Evolutionary conservation across 2,329 filamentous ascomycete species (phyloP).

Genomic region (Xenoacremonium recifei): DNA sequence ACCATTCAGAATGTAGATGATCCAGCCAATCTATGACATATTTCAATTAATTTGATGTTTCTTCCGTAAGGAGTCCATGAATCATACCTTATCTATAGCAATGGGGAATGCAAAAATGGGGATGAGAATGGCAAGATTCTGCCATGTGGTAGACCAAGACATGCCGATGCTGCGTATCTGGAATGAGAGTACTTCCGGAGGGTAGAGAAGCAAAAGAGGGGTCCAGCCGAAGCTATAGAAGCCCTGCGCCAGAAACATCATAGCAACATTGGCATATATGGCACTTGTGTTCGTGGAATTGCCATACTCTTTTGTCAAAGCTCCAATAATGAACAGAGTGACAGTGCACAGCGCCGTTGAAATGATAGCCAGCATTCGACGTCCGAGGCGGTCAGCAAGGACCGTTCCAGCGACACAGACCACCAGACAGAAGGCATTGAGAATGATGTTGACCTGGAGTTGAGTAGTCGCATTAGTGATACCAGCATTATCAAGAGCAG

Average conservation of each 20-base stretch:
- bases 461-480: not conserved
- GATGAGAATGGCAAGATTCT: slow-evolving; percentile 1
- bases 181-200: slow-evolving; percentile 27
- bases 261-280: slow-evolving; percentile 34
- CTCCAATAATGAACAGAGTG: slow-evolving; percentile 51
- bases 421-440: slow-evolving; percentile 49
- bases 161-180: slow-evolving; percentile 31
- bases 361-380: slow-evolving; percentile 41
- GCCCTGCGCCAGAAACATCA: slow-evolving; percentile 26
- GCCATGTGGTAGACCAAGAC: slow-evolving; percentile 21
- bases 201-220: slow-evolving; percentile 22
- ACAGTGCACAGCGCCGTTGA: slow-evolving; percentile 36
- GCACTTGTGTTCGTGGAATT: slow-evolving; percentile 32
- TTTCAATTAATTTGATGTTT: too few species aligned
- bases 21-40: slow-evolving; percentile 26
- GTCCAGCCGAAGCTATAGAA: slow-evolving; percentile 27
- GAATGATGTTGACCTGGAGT: slow-evolving; percentile 38
- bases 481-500: not conserved
- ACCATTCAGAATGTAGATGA: slow-evolving; percentile 20
- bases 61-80: too few species aligned
- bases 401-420: slow-evolving; percentile 41
- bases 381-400: slow-evolving; percentile 39
- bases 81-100: slow-evolving; percentile 13
- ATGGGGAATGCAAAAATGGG: slow-evolving; percentile 17
- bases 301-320: slow-evolving; percentile 39